Base-by-base conservation (phyloP, 495 filamentous ascomycete genomes). In the Penicillium canariense region DNA sequence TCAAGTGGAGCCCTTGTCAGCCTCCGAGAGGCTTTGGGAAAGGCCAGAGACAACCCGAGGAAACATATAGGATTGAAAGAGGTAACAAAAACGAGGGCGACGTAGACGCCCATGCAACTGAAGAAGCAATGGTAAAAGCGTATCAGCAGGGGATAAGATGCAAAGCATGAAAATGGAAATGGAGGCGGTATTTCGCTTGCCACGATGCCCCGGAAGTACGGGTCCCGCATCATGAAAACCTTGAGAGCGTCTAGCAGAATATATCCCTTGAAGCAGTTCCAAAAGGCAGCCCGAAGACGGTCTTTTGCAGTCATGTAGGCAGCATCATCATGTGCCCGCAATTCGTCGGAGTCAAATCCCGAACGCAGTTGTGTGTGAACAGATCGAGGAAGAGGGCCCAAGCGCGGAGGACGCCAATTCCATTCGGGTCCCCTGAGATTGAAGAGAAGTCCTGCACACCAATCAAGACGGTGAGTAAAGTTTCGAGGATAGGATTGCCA, bases 361-460 rank as follows among this genome's bases (percentile, higher is more conserved):
- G 54, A 34, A 55, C 58, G 53, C 20, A 81, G 70, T 53, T 77
- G 68, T 39, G 67, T 43, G 55, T 75, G 65, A 30, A 86, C 70
- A 34, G 66, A 61, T 48, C 61, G 59, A 40, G 87, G 86, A 25
- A 87, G 75, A 9, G 81, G 77, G 7, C 83, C 84, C 3, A 89
- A 64, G 20, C 75, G 76, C 9, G 81, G 67, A 45, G 83, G 80
- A 14, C 84, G 79, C 79, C 84, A 89, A 61, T 86, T 89, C 90
- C 90, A 96, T 59, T 89, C 88, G 8, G 84, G 79, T 0, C 88
- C 86, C 25, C 89, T 77, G 61, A 91, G 84, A 55, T 86, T 87
- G 54, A 78, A 77, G 35, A 86, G 70, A 15, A 94, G 68, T 46
- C 90, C 88, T 11, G 81, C 66, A 10, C 80, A 78, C 90, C 90